Evolutionary conservation across 1,284 basidiomycete genomes (phyloP), one percentile per base, ranked within the genome.

Genomic region (Dichomitus squalens): DNA sequence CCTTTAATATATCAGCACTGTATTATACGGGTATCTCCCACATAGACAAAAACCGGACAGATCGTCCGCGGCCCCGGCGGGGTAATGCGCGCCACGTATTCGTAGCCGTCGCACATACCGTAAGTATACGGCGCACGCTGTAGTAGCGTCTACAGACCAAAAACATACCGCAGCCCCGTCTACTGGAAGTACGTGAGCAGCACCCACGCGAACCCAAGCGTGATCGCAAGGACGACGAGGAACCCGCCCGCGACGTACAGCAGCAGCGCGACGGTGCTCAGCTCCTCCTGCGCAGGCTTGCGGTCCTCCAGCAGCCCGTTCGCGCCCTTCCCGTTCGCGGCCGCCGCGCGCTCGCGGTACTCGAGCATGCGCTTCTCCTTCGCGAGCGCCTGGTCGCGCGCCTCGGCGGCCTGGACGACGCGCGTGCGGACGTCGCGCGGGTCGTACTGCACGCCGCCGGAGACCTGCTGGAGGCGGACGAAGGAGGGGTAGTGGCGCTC

Each of bases 401-500:
- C 71, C 40, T 76, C 67, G 11, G 81, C 77, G 18, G 72, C 66
- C 21, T 74, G 64, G 29, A 80, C 73, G 54, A 86, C 76, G n/a
- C 70, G 68, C 12, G 81, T 72, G 7, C 90, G 85, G 2, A 84
- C 79, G 72, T 92, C 90, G 25, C 64, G 67, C 1, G 77, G 71
- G 66, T 80, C 71, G 66, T 82, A 76, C 20, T 73, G 69, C 40
- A 67, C 66, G 33, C 72, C 70, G 21, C 70, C 67, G 5, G 66
- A 55, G 7, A 73, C 63, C 36, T 70, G 62, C 31, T 71, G 64
- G 47, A 93, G 69, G 12, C 76, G 65, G 52, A 95, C 84, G 76
- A 95, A 95, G 2, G 92, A 90, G 2, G 93, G 93, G 75, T 92
- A 96, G 75, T 94, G 81, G 67, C 87, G 88, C 73, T 97, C 95